phyloP scores from a whole-genome alignment of 768 basidiomycete genomes.

The Termitomyces eurrhizus region DNA sequence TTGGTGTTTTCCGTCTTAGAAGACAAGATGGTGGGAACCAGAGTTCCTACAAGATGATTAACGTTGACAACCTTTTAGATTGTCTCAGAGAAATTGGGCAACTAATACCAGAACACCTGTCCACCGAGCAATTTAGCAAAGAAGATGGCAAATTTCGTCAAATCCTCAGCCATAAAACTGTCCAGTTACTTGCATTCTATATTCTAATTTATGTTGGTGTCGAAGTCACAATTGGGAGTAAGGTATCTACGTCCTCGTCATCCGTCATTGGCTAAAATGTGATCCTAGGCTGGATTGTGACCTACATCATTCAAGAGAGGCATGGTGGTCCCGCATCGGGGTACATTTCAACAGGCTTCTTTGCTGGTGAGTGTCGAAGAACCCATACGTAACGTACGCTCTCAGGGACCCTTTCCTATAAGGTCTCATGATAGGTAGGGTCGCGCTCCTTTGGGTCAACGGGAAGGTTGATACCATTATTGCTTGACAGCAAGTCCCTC shows the following conservation, averaged over 20 bases:
- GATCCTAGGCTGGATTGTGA: slow-evolving; percentile 63
- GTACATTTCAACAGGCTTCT: slow-evolving; percentile 25
- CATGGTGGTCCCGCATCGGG: slow-evolving; percentile 33
- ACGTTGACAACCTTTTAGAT: slow-evolving; percentile 28
- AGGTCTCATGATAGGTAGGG: slow-evolving; percentile 59
- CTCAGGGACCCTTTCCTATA: slow-evolving; percentile 17
- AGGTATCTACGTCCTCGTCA: background rate
- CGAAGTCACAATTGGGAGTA: slow-evolving; percentile 57
- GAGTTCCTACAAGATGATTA: background rate
- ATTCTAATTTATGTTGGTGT: slow-evolving; percentile 66
- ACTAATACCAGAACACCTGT: slow-evolving; percentile 25
- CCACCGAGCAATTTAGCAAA: slow-evolving; percentile 15
- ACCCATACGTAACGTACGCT: background rate
- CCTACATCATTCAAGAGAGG: slow-evolving; percentile 40
- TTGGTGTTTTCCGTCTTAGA: slow-evolving; percentile 62
- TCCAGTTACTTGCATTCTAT: slow-evolving; percentile 63
- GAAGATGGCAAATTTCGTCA: slow-evolving; percentile 37
- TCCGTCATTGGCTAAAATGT: background rate
- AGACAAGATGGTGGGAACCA: slow-evolving; percentile 56
- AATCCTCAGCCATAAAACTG: slow-evolving; percentile 47
- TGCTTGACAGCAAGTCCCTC: background rate
- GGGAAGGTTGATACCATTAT: slow-evolving; percentile 30
- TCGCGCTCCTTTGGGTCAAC: slow-evolving; percentile 54
- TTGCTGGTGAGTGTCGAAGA: slow-evolving; percentile 13
- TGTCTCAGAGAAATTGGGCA: slow-evolving; percentile 48